Conservation (phyloP, 768 basidiomycete genomes). For the Pulveroboletus frians region DNA sequence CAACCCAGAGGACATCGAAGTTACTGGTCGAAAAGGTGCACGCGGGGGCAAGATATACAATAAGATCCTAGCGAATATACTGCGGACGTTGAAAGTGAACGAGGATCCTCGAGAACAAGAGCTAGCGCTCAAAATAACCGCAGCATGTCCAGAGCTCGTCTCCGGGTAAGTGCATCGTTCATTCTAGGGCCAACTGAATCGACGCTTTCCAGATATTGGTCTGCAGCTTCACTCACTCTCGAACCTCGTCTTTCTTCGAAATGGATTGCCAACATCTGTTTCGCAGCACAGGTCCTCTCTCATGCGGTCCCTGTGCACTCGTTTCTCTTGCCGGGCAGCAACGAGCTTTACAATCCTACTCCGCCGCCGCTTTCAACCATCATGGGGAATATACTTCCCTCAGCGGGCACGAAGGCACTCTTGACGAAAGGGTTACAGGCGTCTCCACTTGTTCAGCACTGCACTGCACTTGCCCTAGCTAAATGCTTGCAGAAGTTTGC, state of each 20-base stretch:
- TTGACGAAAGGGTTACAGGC: conserved; percentile 82
- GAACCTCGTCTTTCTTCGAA: conserved; percentile 84
- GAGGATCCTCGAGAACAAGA: conserved; percentile 86
- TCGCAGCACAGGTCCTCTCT: conserved; percentile 74
- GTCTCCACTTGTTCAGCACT: conserved; percentile 74
- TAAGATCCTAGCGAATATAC: conserved; percentile 71
- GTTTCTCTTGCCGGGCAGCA: conserved; percentile 49
- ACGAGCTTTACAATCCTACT: conserved; percentile 52
- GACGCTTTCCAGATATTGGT: conserved; percentile 58
- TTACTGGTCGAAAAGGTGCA: conserved; percentile 28
- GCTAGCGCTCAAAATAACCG: conserved; percentile 73
- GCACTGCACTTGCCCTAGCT: conserved; percentile 70
- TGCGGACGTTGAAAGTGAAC: conserved; percentile 77
- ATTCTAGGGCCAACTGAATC: conserved; percentile 3
- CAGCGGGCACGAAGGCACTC: conserved; percentile 60
- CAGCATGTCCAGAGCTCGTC: conserved; percentile 82
- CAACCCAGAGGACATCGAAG: conserved; percentile 36
- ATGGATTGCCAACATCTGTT: conserved; percentile 88
- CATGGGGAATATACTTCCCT: conserved; percentile 77
- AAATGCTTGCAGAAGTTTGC: conserved; percentile 73
- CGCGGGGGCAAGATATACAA: conserved; percentile 61
- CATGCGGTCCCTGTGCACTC: conserved; percentile 62
- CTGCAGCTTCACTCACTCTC: conserved; percentile 60
- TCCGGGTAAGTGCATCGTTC: conserved; percentile 48
- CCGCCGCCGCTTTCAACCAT: conserved; percentile 72